phyloP scores from a whole-genome alignment of 768 basidiomycete genomes.

The Serendipita sp. region DNA sequence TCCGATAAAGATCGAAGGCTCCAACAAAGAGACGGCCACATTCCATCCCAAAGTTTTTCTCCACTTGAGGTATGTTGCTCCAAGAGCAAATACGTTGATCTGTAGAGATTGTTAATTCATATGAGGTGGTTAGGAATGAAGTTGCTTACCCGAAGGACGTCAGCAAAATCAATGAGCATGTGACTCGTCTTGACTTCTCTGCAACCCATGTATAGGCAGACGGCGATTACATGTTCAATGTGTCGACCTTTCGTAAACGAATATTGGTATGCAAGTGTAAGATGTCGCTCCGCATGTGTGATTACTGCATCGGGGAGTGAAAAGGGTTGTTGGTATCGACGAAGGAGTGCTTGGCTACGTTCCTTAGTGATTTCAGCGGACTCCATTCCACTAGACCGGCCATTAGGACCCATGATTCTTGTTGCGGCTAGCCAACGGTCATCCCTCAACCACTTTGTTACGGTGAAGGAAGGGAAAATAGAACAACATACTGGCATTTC shows the following conservation, averaged over 20 bases:
- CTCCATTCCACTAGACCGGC: constrained; percentile 61
- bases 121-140: neutral
- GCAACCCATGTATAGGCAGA: constrained; percentile 90
- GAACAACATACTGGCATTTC: constrained; percentile 67
- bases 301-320: neutral
- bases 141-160: constrained; percentile 59
- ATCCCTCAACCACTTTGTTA: neutral
- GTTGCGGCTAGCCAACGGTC: constrained; percentile 43
- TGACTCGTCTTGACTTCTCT: constrained; percentile 83
- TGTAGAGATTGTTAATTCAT: constrained; percentile 17
- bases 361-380: constrained; percentile 69
- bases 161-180: constrained; percentile 99
- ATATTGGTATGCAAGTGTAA: constrained; percentile 85
- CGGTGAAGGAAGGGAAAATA: neutral
- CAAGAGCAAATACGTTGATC: constrained; percentile 97
- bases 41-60: constrained; percentile 33
- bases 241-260: constrained; percentile 88
- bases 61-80: constrained; percentile 88
- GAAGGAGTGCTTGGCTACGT: constrained; percentile 57
- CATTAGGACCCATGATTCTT: constrained; percentile 65
- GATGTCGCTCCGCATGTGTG: constrained; percentile 63
- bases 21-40: constrained; percentile 29
- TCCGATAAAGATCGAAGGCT: constrained; percentile 85
- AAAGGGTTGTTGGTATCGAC: constrained; percentile 52
- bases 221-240: constrained; percentile 84